These are phyloP conservation scores for Pisolithus tinctorius DNA, from an alignment of 768 basidiomycete species.

Conservation along the genomic window DNA sequence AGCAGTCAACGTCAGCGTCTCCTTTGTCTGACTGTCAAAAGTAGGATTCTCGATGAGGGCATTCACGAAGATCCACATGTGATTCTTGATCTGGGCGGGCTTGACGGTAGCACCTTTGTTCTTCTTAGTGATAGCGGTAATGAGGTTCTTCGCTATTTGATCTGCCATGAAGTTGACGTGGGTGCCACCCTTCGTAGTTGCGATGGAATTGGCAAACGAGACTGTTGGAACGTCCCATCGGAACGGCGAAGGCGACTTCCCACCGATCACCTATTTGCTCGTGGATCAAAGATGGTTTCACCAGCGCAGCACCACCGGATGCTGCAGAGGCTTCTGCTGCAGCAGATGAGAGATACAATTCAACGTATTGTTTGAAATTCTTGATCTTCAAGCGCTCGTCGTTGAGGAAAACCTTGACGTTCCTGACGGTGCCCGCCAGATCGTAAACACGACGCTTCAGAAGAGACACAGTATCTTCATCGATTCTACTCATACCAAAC, in stretches of 20 bases:
- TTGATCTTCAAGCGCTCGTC: conserved; percentile 89
- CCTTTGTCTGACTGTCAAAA: conserved; percentile 99
- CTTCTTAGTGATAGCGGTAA: conserved; percentile 86
- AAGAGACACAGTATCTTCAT: conserved; percentile 84
- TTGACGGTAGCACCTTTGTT: conserved; percentile 96
- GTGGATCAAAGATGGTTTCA: conserved; percentile 74
- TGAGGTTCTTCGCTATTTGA: conserved; percentile 81
- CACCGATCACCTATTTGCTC: conserved; percentile 78
- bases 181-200: conserved; percentile 93
- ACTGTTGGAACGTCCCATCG: conserved; percentile 91
- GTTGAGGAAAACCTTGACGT: conserved; percentile 90
- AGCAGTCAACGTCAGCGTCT: conserved; percentile 79
- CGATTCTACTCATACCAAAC: conserved; percentile 88
- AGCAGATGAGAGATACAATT: conserved; percentile 81
- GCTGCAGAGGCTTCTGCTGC: conserved; percentile 60
- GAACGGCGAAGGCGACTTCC: conserved; percentile 94
- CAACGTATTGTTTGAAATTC: conserved; percentile 95
- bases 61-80: conserved; percentile 98
- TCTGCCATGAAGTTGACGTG: conserved; percentile 84
- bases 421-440: conserved; percentile 90
- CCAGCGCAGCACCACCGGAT: conserved; percentile 72
- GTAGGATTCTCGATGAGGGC: conserved; percentile 95
- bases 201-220: conserved; percentile 96
- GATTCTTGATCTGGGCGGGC: conserved; percentile 88
- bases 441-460: conserved; percentile 94